Base-by-base conservation (phyloP, 1,284 basidiomycete genomes). In the Calocybe gambosa region DNA sequence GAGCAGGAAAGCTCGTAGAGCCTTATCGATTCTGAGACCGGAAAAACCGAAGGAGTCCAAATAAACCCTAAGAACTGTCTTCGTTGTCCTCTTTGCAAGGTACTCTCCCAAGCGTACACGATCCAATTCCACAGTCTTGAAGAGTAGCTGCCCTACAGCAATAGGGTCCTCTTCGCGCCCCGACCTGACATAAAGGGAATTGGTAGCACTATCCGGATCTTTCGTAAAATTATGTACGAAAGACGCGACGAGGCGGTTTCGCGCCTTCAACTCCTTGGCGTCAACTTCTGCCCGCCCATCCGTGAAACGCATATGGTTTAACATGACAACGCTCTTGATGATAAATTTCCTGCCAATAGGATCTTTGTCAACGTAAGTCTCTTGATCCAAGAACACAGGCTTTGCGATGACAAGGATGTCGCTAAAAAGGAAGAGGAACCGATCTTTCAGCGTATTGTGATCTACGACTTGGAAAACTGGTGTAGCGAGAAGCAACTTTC, bases 391-490 rank as follows among this genome's bases (percentile, higher is more conserved):
- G 45, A 76, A 63, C 53, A 86, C 70, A 10, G 86, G 80, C 60
- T 91, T 86, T 38, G 86, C 80, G 51, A 99, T 82, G 61, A 99
- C 80, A 37, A 99, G 76, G 39, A 98, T 77, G 62, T 99, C 96
- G 61, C 75, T 90, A 75, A 99, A 99, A 18, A 99, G 74, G 69
- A 98, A 94, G 10, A 99, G 75, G 70, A 92, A 94, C 7, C 95
- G 85, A 61, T 98, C 93, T 64, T 99, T 98, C 65, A 96, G 89
- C 1, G 89, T 94, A 58, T 93, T 89, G 28, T 84, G 76, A 66
- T 93, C 93, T 58, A 93, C 92, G 5, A 98, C 91, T 66, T 99
- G 95, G 13, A 97, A 73, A 12, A 96, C 89, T 1, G 93, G 88
- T 4, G 88, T 86, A 2, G 87, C 85, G 33, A 93, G 70, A 13